A percentile compares a stretch with the other conserved stretches of the same genome.
Conservation (phyloP, 305 asterid species). For the Andrographis paniculata region DNA sequence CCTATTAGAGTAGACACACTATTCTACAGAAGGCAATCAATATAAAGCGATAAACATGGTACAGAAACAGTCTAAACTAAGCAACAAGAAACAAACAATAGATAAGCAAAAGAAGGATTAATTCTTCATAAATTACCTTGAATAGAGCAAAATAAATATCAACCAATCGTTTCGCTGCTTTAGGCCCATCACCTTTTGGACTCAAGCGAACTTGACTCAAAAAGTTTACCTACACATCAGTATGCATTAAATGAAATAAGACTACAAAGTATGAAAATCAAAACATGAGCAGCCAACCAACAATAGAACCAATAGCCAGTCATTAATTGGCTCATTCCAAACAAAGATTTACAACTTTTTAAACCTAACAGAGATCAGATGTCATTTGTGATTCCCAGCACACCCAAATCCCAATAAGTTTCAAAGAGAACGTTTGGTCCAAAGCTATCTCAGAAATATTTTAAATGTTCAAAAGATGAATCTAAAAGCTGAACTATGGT, state of each 20-base stretch:
- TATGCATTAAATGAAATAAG: conserved; percentile 20
- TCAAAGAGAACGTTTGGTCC: too few relatives aligned
- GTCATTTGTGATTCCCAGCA: neutral
- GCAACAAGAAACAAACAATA: neutral
- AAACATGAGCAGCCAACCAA: too few relatives aligned
- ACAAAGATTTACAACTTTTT: too few relatives aligned
- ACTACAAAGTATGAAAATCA: neutral
- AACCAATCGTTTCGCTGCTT: conserved; percentile 79
- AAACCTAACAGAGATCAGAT: too few relatives aligned
- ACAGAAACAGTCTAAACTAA: neutral
- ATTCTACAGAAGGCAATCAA: neutral
- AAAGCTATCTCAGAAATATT: too few relatives aligned
- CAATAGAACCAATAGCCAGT: too few relatives aligned
- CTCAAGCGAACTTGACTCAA: conserved; percentile 77
- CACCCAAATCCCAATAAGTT: too few relatives aligned
- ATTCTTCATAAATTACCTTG: conserved; percentile 47
- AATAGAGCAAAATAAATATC: conserved; percentile 92
- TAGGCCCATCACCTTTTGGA: conserved; percentile 88
- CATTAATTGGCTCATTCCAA: too few relatives aligned
- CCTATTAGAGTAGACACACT: neutral
- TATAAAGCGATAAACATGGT: too few relatives aligned
- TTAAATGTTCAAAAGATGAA: too few relatives aligned
- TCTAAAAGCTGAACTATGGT: too few relatives aligned
- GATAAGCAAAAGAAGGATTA: conserved; percentile 1
- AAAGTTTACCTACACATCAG: conserved; percentile 63